phyloP scores from a whole-genome alignment of 179 eudicot genomes.

The Corrigiola litoralis region DNA sequence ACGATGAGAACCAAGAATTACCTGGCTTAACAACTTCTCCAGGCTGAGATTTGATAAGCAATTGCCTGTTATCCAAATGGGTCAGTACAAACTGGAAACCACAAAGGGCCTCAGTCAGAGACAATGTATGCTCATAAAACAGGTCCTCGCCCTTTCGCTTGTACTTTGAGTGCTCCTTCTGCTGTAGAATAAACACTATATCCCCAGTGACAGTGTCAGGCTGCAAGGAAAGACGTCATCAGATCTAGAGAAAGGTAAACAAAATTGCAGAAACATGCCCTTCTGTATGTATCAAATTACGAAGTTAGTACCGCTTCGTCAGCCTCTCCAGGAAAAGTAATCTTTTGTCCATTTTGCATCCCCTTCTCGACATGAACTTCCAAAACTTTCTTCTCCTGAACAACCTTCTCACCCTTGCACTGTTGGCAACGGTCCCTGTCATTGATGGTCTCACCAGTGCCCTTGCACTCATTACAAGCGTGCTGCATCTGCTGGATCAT shows the following conservation, averaged over 20 bases:
- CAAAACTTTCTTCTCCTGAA: constrained; percentile 56
- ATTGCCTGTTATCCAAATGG: constrained; percentile 43
- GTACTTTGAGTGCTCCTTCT: constrained; percentile 45
- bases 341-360: constrained; percentile 56
- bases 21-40: constrained; percentile 59
- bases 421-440: constrained; percentile 52
- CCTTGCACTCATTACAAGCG: constrained; percentile 62
- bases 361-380: constrained; percentile 64
- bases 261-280: not conserved
- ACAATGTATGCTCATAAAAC: constrained; percentile 39
- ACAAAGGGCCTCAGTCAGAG: constrained; percentile 44
- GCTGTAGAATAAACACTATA: constrained; percentile 44
- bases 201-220: constrained; percentile 50
- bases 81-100: constrained; percentile 47
- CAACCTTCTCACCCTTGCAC: constrained; percentile 63
- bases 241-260: not conserved
- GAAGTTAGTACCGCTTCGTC: constrained; percentile 47
- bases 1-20: too few species aligned
- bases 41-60: constrained; percentile 44
- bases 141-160: constrained; percentile 54
- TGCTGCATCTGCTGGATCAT: constrained; percentile 69
- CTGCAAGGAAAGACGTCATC: constrained; percentile 20
- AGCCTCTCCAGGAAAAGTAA: constrained; percentile 63
- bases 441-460: constrained; percentile 55
- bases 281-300: too few species aligned